Evolutionary conservation across 2,329 filamentous ascomycete species (phyloP), one percentile per base, ranked within the genome.

Genomic region (Sporothrix humicola): DNA sequence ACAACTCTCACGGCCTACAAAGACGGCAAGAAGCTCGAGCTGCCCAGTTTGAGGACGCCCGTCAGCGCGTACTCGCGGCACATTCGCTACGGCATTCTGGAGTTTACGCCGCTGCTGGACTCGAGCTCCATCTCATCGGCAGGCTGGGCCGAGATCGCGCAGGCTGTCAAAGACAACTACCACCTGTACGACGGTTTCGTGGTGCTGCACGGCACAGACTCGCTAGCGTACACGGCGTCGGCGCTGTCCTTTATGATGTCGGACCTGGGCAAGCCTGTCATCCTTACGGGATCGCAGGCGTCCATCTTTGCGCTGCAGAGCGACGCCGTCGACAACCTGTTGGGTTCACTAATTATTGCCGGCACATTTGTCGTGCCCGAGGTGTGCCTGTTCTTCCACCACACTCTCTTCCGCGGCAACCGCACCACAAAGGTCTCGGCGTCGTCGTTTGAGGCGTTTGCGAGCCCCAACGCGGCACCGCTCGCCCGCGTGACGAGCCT

Each of bases 311-410:
- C 95, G 75, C 88, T 97, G 37, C 94, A 97, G 82, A 96, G 92
- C 70, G 95, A 98, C 81, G 95, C 94, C 10, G 92, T 94, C 52
- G 94, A 97, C 83, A 98, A 97, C 79, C 87, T 98, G 13, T 88
- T 97, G 5, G 93, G 93, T 23, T 95, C 93, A 1, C 87, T 97
- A 79, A 94, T 97, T 79, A 92, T 97, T 73, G 95, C 95, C 2
- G 94, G 94, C 48, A 96, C 96, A 74, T 97, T 97, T 80, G 92
- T 94, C 84, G 93, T 98, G 73, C 94, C 95, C 0, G 95, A 97
- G 81, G 95, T 98, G 71, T 95, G 93, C 80, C 87, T 98, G 50
- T 97, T 97, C 85, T 98, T 98, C 86, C 93, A 96, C 82, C 93
- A 97, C 83, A 93, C 91, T 77, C 88, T 98, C 23, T 97, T 95